Base-by-base conservation (phyloP, 2,329 filamentous ascomycete species). In the Scedosporium boydii region DNA sequence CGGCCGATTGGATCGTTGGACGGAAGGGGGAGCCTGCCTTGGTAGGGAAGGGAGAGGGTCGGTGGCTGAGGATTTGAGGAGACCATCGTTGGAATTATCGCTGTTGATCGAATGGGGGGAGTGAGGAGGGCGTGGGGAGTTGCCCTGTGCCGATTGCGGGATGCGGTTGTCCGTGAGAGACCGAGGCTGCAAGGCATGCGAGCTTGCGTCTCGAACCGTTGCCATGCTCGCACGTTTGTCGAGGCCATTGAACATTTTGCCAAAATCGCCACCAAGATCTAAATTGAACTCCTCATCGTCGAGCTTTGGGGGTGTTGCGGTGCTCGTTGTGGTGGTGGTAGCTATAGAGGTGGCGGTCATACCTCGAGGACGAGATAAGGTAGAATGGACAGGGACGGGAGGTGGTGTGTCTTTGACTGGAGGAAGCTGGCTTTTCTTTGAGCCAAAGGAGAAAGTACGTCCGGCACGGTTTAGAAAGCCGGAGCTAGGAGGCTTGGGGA, bases 361-460 rank as follows among this genome's bases (percentile, higher is more conserved):
- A n/a, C 81, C 80, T 5, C 64, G 63, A 51, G 63, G 48, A 26
- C 60, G 41, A n/a, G 62, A 62, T 29, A 65, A 72, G 29, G 73
- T 69, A 44, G 73, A 69, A 6, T 74, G 67, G 4, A 34, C 10
- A 6, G 61, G 61, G 34, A 76, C 74, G 42, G 74, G 69, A 38
- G 71, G 63, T 6, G 67, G 67, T 23, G 70, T 68, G 21, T 72
- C 69, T 41, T 68, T 70, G 26, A 71, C 69, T 14, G 69, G 68
- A 16, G 70, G 69, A 38, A 69, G 65, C 38, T 65, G 69, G 57
- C 76, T 71, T 68, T 84, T 85, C 69, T 83, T 85, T 65, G 77
- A 77, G 41, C 82, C 83, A 69, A 86, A 86, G 2, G 83, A 85
- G 67, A 85, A 85, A 0, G 83, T 85, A 59, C 83, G 78, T 9